Base-by-base conservation (phyloP, 768 basidiomycete genomes). In the Serendipita sp. region DNA sequence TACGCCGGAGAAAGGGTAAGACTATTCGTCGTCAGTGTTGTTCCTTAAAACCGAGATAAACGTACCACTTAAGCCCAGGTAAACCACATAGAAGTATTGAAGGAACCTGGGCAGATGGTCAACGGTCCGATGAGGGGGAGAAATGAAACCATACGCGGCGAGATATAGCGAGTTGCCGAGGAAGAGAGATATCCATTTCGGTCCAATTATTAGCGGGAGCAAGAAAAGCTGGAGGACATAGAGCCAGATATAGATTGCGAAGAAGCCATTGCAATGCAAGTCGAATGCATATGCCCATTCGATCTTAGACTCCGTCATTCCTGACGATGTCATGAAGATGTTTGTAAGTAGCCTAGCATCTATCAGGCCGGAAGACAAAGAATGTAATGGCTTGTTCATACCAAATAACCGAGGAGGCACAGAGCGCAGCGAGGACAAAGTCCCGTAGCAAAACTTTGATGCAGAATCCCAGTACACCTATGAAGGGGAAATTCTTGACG, bases 281-380 rank as follows among this genome's bases (percentile, higher is more conserved):
- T 98, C 95, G 70, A 98, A 95, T 11, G 90, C 92, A 74, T 96
- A 98, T 3, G 87, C 89, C 89, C 86, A 93, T 78, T 92, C 90
- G 35, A 92, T 87, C 18, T 75, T 75, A 48, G 87, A 51, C 83
- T 68, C 88, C 13, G 84, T n/a, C 82, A 79, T 0, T 81, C 81
- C 10, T 85, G 80, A 34, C 85, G 81, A 73, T 86, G 87, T 8
- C 88, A 84, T 10, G 87, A 82, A 11, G 87, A 85, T 0, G 85
- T 84, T 63, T 88, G 73, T 15, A 88, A 70, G 66, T 54, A 53
- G n/a, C 44, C 30, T 45, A 63, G 13, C 5, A 44, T 16, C 69
- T 41, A 63, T 68, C 44, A 67, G 54, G 65, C 66, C 15, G 64
- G 65, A 62, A 67, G 32, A 8, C 16, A 3, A 44, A 13, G 11